These are phyloP conservation scores for Cornus florida DNA, from an alignment of 148 eudicot species.

Conservation along the genomic window DNA sequence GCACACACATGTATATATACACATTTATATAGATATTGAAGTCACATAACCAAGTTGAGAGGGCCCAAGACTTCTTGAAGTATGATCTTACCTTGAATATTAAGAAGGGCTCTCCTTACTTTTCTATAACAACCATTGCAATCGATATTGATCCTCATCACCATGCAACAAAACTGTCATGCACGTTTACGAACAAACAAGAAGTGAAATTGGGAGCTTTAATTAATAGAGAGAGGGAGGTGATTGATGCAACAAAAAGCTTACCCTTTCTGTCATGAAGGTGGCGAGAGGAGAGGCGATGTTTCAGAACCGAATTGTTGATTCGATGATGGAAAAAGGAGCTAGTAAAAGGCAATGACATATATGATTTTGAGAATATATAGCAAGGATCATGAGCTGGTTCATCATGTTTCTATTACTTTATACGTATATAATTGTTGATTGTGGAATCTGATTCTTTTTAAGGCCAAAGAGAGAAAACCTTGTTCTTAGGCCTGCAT, in stretches of 20 bases:
- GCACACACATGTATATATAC: neutral
- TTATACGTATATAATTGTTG: neutral
- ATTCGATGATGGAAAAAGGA: neutral
- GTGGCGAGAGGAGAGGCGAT: neutral
- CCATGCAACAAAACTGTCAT: conserved; percentile 31
- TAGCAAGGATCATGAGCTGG: neutral
- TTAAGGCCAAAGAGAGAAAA: neutral
- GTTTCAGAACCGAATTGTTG: neutral
- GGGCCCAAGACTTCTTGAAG: too few relatives aligned
- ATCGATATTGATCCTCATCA: conserved; percentile 37
- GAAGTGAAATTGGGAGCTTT: neutral
- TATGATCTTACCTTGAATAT: conserved; percentile 22
- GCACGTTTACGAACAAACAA: neutral
- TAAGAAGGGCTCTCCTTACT: conserved; percentile 27
- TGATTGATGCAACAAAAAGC: neutral
- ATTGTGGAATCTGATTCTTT: conserved; percentile 8
- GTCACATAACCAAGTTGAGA: neutral
- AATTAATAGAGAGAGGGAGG: neutral
- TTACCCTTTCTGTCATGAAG: conserved; percentile 25
- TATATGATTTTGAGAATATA: neutral
- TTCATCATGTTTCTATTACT: neutral
- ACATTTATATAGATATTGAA: too few relatives aligned
- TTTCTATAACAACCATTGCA: conserved; percentile 39
- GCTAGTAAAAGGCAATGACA: neutral
- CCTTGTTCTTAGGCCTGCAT: neutral